A percentile compares a stretch with the other conserved stretches of the same genome.
Evolutionary conservation across 805 yeast species (phyloP).

Genomic region (Ogataea salicorniae): DNA sequence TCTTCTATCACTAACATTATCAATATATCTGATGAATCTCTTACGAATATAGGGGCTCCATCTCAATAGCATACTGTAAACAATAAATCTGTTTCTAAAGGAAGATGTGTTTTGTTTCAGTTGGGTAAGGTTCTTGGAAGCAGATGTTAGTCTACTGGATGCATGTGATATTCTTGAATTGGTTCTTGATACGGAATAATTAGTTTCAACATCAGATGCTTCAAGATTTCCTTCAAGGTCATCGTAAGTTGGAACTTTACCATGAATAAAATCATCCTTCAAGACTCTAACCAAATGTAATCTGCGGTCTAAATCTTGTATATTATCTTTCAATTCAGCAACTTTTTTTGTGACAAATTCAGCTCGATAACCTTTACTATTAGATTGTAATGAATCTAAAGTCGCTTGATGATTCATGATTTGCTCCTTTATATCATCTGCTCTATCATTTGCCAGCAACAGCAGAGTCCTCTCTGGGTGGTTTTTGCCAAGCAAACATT

Average conservation of each 20-base stretch:
- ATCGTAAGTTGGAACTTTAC: constrained; percentile 23
- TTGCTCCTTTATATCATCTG: constrained; percentile 35
- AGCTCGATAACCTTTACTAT: constrained; percentile 3
- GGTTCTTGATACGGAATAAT: constrained; percentile 12
- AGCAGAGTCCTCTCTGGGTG: constrained; percentile 55
- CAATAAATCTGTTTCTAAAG: constrained; percentile 59
- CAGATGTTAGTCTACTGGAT: constrained; percentile 12
- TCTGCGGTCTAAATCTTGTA: constrained; percentile 30
- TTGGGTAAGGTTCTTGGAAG: constrained; percentile 18
- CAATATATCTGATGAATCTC: constrained; percentile 52
- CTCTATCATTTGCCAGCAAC: constrained; percentile 36
- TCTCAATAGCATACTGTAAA: constrained; percentile 67
- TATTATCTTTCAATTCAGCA: constrained; percentile 19
- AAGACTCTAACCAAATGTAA: constrained; percentile 21
- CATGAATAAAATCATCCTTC: constrained; percentile 21
- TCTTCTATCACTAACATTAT: constrained; percentile 23
- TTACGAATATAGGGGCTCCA: constrained; percentile 74
- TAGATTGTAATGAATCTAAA: constrained; percentile 15
- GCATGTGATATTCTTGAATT: constrained; percentile 12
- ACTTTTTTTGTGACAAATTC: constrained; percentile 11
- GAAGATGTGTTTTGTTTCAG: constrained; percentile 30
- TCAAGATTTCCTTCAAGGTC: constrained; percentile 21
- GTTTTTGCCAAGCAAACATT: constrained; percentile 52
- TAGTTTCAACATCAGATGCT: constrained; percentile 17
- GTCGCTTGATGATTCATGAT: constrained; percentile 28